These are phyloP conservation scores for Kwoniella europaea DNA, from an alignment of 768 basidiomycete genomes.

Conservation along the genomic window DNA sequence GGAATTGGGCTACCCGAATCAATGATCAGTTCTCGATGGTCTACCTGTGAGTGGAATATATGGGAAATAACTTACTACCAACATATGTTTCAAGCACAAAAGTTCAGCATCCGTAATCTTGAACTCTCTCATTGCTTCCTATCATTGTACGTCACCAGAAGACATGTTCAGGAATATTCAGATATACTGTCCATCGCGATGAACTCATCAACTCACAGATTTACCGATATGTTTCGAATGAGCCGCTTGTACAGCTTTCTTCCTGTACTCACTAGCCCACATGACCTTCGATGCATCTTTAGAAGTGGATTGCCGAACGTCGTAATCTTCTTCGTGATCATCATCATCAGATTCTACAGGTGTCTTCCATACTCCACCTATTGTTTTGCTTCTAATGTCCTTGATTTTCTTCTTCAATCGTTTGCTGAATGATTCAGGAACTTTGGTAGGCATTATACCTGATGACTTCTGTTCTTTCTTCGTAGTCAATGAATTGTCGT, in stretches of 20 bases:
- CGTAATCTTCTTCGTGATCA: slow-evolving; percentile 4
- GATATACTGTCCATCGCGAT: background rate
- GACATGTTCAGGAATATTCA: too few species aligned
- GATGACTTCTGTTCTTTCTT: background rate
- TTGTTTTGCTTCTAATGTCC: background rate
- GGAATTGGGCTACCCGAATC: slow-evolving; percentile 17
- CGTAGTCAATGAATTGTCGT: background rate
- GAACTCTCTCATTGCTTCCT: slow-evolving; percentile 33
- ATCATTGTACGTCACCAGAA: background rate
- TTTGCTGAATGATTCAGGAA: background rate
- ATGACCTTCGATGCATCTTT: background rate
- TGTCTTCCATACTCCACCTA: slow-evolving; percentile 4
- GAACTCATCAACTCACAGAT: background rate
- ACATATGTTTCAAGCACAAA: slow-evolving; percentile 29
- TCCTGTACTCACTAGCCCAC: slow-evolving; percentile 11
- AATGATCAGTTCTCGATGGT: background rate
- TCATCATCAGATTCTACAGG: slow-evolving; percentile 1
- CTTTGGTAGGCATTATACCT: background rate
- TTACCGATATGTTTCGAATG: slow-evolving; percentile 6
- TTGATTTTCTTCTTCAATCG: background rate
- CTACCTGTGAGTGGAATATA: background rate
- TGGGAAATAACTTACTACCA: slow-evolving; percentile 25
- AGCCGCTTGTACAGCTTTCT: background rate
- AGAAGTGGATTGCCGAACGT: background rate
- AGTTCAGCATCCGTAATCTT: slow-evolving; percentile 36